Percentiles rank a stretch among this genome's conserved stretches.
These are phyloP conservation scores for Boletus hoseneyae DNA, from an alignment of 1,284 basidiomycete species.

Conservation along the genomic window DNA sequence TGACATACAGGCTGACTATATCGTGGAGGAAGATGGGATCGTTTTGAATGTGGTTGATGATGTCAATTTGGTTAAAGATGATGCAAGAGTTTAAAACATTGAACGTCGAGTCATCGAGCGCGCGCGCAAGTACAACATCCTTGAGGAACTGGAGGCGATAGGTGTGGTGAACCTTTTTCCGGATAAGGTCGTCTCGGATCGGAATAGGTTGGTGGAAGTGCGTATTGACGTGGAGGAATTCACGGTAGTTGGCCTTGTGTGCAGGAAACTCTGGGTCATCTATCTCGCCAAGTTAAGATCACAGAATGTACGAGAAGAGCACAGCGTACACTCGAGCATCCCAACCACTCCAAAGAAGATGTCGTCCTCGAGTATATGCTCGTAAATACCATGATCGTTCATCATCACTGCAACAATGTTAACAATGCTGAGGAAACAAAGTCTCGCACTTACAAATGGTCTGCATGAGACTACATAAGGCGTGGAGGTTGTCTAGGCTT, in stretches of 20 bases:
- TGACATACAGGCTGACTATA: constrained; percentile 76
- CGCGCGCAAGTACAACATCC: constrained; percentile 94
- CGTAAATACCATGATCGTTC: constrained; percentile 94
- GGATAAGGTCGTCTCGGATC: constrained; percentile 70
- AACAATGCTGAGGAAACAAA: constrained; percentile 11
- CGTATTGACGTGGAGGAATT: constrained; percentile 80
- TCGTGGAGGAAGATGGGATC: constrained; percentile 76
- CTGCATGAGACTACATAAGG: constrained; percentile 90
- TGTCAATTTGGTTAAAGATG: constrained; percentile 99
- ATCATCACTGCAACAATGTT: constrained; percentile 69
- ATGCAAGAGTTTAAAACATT: constrained; percentile 96
- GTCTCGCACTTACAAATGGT: constrained; percentile 73
- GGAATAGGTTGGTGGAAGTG: constrained; percentile 86
- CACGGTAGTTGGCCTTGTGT: constrained; percentile 95
- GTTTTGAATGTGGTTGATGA: constrained; percentile 85
- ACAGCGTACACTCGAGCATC: constrained; percentile 89
- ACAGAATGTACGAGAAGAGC: constrained; percentile 11
- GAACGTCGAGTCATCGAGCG: constrained; percentile 95
- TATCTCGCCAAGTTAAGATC: constrained; percentile 33
- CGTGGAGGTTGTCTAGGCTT: constrained; percentile 84
- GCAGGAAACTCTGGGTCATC: constrained; percentile 96
- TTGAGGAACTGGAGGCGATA: constrained; percentile 97
- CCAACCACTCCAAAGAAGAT: constrained; percentile 91
- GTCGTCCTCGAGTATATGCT: constrained; percentile 93
- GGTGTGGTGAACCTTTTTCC: constrained; percentile 92